A percentile compares a stretch with the other conserved stretches of the same genome.
These are phyloP conservation scores for Amanita polypyramis DNA, from an alignment of 768 basidiomycete genomes.

Conservation along the genomic window DNA sequence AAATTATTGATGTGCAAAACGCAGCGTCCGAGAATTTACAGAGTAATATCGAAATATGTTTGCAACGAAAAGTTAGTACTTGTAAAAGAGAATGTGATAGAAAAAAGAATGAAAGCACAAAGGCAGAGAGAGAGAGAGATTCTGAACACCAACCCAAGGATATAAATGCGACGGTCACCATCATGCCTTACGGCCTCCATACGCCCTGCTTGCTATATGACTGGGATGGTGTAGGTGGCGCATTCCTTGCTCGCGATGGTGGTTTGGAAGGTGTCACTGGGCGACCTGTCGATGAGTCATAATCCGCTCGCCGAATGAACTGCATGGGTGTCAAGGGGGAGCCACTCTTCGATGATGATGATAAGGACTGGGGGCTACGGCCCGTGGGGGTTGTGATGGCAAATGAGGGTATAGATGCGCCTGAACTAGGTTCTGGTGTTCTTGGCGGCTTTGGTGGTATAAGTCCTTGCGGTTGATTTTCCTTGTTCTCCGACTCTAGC, in stretches of 20 bases:
- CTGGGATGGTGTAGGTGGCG: conserved; percentile 3
- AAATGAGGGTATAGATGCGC: conserved; percentile 53
- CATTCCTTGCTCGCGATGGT: conserved; percentile 29
- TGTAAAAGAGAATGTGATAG: not conserved
- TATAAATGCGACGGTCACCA: not conserved
- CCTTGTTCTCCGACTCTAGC: conserved; percentile 39
- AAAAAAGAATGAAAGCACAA: not conserved
- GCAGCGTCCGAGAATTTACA: not conserved
- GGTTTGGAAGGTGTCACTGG: conserved; percentile 61
- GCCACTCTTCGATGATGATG: conserved; percentile 42
- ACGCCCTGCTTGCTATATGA: conserved; percentile 24
- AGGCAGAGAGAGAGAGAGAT: not conserved
- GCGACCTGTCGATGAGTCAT: conserved; percentile 35
- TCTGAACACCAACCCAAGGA: not conserved
- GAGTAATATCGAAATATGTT: not conserved
- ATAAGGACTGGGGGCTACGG: conserved; percentile 40
- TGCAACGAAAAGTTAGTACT: conserved; percentile 2
- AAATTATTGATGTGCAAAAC: not conserved
- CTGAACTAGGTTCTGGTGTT: conserved; percentile 58
- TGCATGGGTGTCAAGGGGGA: conserved; percentile 76
- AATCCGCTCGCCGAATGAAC: conserved; percentile 74
- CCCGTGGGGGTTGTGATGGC: conserved; percentile 49
- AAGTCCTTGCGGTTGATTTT: conserved; percentile 5
- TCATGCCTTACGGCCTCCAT: conserved; percentile 49
- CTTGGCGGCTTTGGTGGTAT: conserved; percentile 31